These are phyloP conservation scores for Pyrrhoderma noxium DNA, from an alignment of 1,284 basidiomycete species.

Conservation along the genomic window DNA sequence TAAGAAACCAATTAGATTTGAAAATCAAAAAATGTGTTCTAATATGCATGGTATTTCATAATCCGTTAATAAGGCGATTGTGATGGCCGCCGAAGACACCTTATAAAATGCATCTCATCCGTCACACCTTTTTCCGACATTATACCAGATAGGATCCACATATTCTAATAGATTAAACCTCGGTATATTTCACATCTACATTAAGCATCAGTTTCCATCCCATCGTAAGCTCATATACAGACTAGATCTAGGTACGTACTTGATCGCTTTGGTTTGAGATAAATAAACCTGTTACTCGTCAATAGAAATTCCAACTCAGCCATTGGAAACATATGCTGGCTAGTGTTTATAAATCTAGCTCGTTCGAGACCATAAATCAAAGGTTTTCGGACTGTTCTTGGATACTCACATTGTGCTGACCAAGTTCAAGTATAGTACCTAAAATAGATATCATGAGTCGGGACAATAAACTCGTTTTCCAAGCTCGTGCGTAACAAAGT, in stretches of 20 bases:
- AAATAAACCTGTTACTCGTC: background rate
- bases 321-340: background rate
- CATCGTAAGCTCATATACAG: no score
- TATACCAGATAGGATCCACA: no score
- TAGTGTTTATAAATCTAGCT: background rate
- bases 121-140: background rate
- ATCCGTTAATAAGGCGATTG: constrained; percentile 3
- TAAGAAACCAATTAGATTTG: background rate
- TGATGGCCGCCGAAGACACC: background rate
- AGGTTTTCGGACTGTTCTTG: no score
- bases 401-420: constrained; percentile 5
- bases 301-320: background rate
- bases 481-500: background rate
- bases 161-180: background rate
- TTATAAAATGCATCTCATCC: constrained; percentile 3
- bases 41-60: background rate
- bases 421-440: constrained; percentile 2
- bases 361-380: background rate
- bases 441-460: background rate
- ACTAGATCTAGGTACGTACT: background rate
- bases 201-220: background rate
- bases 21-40: no score
- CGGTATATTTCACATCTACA: no score
- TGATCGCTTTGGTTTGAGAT: background rate
- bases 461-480: background rate